Base-by-base conservation (phyloP, 1,284 basidiomycete genomes). In the Cutaneotrichosporon dermatis region DNA sequence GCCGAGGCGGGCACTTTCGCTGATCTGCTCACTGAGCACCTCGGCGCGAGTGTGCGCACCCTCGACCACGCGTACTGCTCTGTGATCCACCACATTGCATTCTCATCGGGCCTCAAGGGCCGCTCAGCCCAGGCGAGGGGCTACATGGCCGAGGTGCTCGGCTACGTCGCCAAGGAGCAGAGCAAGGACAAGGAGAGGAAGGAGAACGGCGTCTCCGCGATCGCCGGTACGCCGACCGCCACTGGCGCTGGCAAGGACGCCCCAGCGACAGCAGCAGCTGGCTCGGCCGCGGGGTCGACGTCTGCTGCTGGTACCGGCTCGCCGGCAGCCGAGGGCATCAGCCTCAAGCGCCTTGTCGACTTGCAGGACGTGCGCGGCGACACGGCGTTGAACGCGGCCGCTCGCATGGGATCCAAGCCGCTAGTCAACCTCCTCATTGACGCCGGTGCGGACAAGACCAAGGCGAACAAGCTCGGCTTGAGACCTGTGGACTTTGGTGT, bases 341-440 rank as follows among this genome's bases (percentile, higher is more conserved):
- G 57, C 58, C 89, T 94, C 72, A 83, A 84, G 69, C 86, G 84
- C 8, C 79, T 98, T 43, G 85, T 99, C 12, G 92, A 99, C 77
- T 81, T 96, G 43, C 92, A 94, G 77, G 96, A 99, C 75, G 87
- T 92, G 65, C 88, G 98, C 75, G 96, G 96, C 1, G 96, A 99
- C 74, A 98, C 96, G 0, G 91, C 93, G 4, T 77, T 99, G 66
- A 96, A 95, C 77, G 91, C 97, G 66, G 92, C 94, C 11, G 94
- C 96, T 0, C 81, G 96, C 54, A 88, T 98, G 0, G 96, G 96
- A 2, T 97, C 94, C 76, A 84, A 88, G 61, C 87, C 88, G 64
- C 79, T 99, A 64, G 92, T 98, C 15, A 83, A 88, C 67, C 88
- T 92, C 34, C 79, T 99, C 62, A 73, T 99, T 61, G 94, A 98